Evolutionary conservation across 2,329 filamentous ascomycete genomes (phyloP), one percentile per base, ranked within the genome.

Genomic region (Cadophora gregata): DNA sequence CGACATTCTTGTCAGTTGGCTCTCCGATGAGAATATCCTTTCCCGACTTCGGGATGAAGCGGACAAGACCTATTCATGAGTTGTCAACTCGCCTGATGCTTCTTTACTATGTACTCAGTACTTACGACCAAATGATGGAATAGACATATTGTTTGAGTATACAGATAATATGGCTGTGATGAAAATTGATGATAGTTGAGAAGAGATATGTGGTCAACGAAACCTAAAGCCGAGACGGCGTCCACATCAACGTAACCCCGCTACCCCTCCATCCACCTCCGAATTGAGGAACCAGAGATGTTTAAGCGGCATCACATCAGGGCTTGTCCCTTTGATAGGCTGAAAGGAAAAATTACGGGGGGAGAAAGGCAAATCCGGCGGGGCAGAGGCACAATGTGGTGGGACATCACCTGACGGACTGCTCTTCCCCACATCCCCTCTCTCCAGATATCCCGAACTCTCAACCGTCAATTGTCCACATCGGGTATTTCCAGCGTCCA

Each of bases 1-100:
- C 86, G 36, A 87, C 69, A 10, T 80, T 75, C 25, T 79, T 75
- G 67, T 86, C 82, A 38, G 81, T 77, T 1, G 86, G 86, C 72
- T 89, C 82, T 38, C 86, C 86, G 71, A 88, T 84, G 58, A 86
- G 77, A 62, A 86, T 75, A 68, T 81, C 82, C 66, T 78, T 77
- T 58, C 84, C 81, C 5, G 81, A 82, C 73, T 82, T 84, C 62
- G 86, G 84, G 21, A 84, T 75, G 72, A 89, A 88, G 62, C 86
- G 85, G 70, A 88, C 85, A 66, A 89, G 82, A 75, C 86, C 86
- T 88, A 38, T 45, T 48, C 14, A 14, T 3, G 5, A 53, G 24
- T 56, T 25, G 24, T 67, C 19, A 68, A 59, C 45, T 36, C 47
- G n/a, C 3, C 4, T 3, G 10, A 19, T 38, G n/a, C 9, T 16